phyloP scores from a whole-genome alignment of 1,284 basidiomycete genomes.

The Rhodotorula sp. region DNA sequence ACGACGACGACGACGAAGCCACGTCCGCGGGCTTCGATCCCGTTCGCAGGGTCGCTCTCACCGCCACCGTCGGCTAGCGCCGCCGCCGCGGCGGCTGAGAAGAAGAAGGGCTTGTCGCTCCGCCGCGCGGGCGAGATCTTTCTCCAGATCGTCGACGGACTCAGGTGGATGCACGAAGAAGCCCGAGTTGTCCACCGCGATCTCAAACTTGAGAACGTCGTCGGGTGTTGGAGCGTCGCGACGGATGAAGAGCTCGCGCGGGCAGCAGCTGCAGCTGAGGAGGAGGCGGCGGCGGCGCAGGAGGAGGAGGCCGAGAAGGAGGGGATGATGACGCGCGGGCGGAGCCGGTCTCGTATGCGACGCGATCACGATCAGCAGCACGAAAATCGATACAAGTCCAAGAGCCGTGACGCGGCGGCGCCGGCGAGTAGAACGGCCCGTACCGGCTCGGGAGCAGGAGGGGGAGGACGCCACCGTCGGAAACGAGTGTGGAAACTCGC shows the following conservation, averaged over 20 bases:
- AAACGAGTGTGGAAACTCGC: conserved; percentile 52
- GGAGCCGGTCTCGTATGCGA: not conserved
- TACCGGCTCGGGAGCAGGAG: not conserved
- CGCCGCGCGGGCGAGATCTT: conserved; percentile 76
- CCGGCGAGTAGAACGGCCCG: too few relatives aligned
- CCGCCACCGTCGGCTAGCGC: not conserved
- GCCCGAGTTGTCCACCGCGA: conserved; percentile 81
- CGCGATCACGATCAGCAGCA: not conserved
- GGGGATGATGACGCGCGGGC: not conserved
- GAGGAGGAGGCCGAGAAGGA: not conserved
- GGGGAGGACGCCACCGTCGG: not conserved
- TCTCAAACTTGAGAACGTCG: conserved; percentile 93
- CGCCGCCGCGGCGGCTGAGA: not conserved
- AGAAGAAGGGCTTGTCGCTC: conserved; percentile 34
- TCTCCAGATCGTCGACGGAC: conserved; percentile 79
- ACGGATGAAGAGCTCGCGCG: not conserved
- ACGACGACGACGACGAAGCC: not conserved
- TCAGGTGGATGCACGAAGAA: conserved; percentile 79
- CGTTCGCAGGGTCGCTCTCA: conserved; percentile 12
- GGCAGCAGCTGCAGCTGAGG: not conserved
- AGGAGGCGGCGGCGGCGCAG: not conserved
- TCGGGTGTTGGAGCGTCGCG: conserved; percentile 54
- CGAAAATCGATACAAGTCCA: not conserved
- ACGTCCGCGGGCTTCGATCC: conserved; percentile 3
- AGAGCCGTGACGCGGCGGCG: not conserved